A percentile compares a stretch with the other conserved stretches of the same genome.
Evolutionary conservation across 108 stramenopile species (phyloP).

Genomic region (Cyclotella baltica): DNA sequence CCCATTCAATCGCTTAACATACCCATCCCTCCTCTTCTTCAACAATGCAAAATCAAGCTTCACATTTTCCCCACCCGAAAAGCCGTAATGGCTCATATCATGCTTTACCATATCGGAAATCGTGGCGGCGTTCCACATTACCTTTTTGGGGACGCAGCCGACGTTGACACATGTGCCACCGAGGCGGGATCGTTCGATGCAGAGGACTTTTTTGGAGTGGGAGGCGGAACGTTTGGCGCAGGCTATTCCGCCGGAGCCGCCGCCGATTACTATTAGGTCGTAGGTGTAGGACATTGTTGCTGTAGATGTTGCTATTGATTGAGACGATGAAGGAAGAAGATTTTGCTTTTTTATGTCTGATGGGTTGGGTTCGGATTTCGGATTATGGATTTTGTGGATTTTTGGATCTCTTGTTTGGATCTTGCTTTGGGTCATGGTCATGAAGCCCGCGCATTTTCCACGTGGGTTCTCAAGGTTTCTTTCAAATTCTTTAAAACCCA

Average conservation of each 20-base stretch:
- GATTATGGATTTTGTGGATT: too few species aligned
- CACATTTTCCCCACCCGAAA: slow-evolving; percentile 31
- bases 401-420: too few species aligned
- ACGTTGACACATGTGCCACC: slow-evolving; percentile 99
- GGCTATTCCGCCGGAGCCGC: slow-evolving; percentile 57
- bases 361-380: too few species aligned
- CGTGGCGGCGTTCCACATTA: slow-evolving; percentile 89
- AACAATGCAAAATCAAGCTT: slow-evolving; percentile 81
- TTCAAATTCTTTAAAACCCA: too few species aligned
- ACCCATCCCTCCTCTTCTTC: slow-evolving; percentile 85
- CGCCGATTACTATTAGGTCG: slow-evolving; percentile 80
- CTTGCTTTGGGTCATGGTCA: too few species aligned
- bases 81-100: slow-evolving; percentile 62
- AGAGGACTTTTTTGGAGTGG: slow-evolving; percentile 33
- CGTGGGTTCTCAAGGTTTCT: too few species aligned
- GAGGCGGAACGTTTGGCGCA: slow-evolving; percentile 55
- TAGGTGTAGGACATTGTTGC: slow-evolving; percentile 50
- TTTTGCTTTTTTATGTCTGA: too few species aligned
- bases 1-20: slow-evolving; percentile 82
- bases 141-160: slow-evolving; percentile 99
- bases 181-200: slow-evolving; percentile 56
- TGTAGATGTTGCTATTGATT: slow-evolving; percentile 6
- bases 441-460: too few species aligned
- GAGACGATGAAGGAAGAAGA: too few species aligned
- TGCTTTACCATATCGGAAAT: slow-evolving; percentile 72